Percentiles rank a stretch among this genome's conserved stretches.
These are phyloP conservation scores for Nidularia pulvinata DNA, from an alignment of 768 basidiomycete genomes.

Conservation along the genomic window DNA sequence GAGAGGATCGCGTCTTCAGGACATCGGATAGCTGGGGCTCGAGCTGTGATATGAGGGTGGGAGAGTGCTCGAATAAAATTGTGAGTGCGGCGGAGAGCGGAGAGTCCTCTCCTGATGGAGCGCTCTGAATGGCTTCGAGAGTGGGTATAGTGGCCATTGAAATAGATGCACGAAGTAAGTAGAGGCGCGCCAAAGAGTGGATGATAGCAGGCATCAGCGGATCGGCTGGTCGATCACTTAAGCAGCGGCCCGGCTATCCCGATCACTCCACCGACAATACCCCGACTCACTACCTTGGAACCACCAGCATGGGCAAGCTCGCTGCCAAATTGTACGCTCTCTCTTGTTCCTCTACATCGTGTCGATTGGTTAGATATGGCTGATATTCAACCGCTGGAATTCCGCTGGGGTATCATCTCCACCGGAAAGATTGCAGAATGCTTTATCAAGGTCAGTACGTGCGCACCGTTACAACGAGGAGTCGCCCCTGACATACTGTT, in stretches of 20 bases:
- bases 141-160: constrained; percentile 21
- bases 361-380: constrained; percentile 20
- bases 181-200: no score
- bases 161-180: no score
- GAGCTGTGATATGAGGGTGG: constrained; percentile 48
- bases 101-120: constrained; percentile 25
- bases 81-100: constrained; percentile 30
- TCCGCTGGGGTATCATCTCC: constrained; percentile 89
- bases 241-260: constrained; percentile 1
- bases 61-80: constrained; percentile 65
- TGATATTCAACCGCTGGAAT: constrained; percentile 29
- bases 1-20: constrained; percentile 16
- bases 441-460: constrained; percentile 60
- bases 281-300: neutral
- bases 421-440: constrained; percentile 70
- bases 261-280: neutral
- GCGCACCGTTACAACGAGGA: neutral
- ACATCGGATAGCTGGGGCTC: constrained; percentile 46
- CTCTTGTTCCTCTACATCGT: constrained; percentile 1
- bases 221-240: neutral
- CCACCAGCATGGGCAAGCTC: no score
- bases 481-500: constrained; percentile 2
- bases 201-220: no score
- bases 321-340: neutral
- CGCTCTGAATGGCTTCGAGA: constrained; percentile 26